A percentile compares a stretch with the other conserved stretches of the same genome.
Evolutionary conservation across 805 yeast genomes (phyloP).

Genomic region (Suhomyces vadensis): DNA sequence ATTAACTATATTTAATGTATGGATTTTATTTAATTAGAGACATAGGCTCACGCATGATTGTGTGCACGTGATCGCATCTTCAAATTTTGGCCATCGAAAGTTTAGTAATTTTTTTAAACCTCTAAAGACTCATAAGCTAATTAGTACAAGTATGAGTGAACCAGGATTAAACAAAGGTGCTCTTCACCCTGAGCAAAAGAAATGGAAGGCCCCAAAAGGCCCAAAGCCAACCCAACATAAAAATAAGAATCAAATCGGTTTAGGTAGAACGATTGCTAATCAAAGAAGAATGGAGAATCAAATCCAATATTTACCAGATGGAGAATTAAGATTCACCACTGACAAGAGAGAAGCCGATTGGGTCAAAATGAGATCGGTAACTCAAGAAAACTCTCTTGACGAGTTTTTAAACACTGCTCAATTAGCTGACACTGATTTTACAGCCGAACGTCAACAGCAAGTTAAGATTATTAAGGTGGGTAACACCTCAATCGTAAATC

Average conservation of each 20-base stretch:
- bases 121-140: too few species aligned
- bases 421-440: slow-evolving; percentile 92
- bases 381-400: slow-evolving; percentile 91
- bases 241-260: slow-evolving; percentile 79
- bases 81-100: background rate
- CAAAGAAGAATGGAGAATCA: slow-evolving; percentile 69
- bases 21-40: too few species aligned
- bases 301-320: slow-evolving; percentile 75
- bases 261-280: slow-evolving; percentile 81
- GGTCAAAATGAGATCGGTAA: slow-evolving; percentile 90
- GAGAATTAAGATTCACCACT: slow-evolving; percentile 86
- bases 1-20: too few species aligned
- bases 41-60: background rate
- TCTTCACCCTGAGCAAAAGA: slow-evolving; percentile 54
- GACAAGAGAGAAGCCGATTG: slow-evolving; percentile 81
- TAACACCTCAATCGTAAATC: slow-evolving; percentile 42
- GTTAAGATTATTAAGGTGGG: slow-evolving; percentile 83
- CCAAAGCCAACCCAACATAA: slow-evolving; percentile 87
- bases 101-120: slow-evolving; percentile 3
- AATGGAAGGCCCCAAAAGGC: slow-evolving; percentile 88
- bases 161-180: slow-evolving; percentile 36
- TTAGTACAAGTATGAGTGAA: slow-evolving; percentile 17
- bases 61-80: slow-evolving; percentile 1
- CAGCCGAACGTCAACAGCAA: slow-evolving; percentile 83
- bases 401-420: slow-evolving; percentile 95